Conservation (phyloP, 2,329 filamentous ascomycete species). For the Allantophomopsis lycopodina region DNA sequence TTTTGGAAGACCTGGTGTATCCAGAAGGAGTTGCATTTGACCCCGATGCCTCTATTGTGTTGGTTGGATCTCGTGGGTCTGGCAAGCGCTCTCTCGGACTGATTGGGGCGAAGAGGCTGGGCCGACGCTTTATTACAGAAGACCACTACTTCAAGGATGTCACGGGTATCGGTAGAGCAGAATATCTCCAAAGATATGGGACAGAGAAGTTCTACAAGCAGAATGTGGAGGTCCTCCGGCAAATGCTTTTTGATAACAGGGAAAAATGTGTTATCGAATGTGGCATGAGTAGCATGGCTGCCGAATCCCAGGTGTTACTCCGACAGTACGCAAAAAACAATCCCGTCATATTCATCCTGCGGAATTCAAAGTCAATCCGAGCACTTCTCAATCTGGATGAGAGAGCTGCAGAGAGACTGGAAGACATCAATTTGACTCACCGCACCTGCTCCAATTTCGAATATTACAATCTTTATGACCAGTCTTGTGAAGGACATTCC, state of each 20-base stretch:
- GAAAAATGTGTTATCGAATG: conserved; percentile 57
- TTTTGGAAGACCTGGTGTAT: no score
- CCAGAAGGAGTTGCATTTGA: conserved; percentile 6
- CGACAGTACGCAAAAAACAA: conserved; percentile 48
- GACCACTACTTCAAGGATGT: conserved; percentile 54
- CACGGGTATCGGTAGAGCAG: conserved; percentile 45
- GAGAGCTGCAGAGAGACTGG: conserved; percentile 25
- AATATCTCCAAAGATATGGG: conserved; percentile 50
- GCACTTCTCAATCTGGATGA: conserved; percentile 26
- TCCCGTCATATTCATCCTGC: conserved; percentile 57
- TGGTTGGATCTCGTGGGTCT: conserved; percentile 59
- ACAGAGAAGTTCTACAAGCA: conserved; percentile 45
- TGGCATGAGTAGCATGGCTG: conserved; percentile 39
- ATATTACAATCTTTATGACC: conserved; percentile 41
- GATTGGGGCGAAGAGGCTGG: conserved; percentile 59
- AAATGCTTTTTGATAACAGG: conserved; percentile 42
- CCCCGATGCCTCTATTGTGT: conserved; percentile 52
- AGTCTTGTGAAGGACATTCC: conserved; percentile 20
- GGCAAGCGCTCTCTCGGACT: conserved; percentile 67
- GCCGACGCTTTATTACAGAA: conserved; percentile 53
- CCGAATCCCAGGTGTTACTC: conserved; percentile 33
- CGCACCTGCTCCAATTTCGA: conserved; percentile 48
- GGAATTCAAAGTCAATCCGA: conserved; percentile 51
- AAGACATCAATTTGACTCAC: conserved; percentile 28
- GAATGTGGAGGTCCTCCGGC: conserved; percentile 47